phyloP scores from a whole-genome alignment of 768 basidiomycete species.

The Pisolithus marmoratus region DNA sequence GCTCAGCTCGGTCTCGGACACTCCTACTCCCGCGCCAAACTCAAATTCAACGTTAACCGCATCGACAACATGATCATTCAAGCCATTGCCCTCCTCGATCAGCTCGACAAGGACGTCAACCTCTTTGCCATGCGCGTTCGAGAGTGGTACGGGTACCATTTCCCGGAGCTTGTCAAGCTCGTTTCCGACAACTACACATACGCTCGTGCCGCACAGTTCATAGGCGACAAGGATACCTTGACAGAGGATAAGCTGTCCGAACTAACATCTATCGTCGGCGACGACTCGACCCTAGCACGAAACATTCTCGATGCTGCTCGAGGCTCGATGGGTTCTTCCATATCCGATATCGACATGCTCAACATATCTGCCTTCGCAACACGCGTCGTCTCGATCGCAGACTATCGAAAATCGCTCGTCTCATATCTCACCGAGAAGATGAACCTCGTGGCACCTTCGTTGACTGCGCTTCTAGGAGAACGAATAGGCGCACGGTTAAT shows the following conservation, averaged over 20 bases:
- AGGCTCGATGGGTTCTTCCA: slow-evolving; percentile 89
- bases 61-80: slow-evolving; percentile 99
- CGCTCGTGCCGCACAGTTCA: slow-evolving; percentile 77
- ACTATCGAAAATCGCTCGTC: slow-evolving; percentile 88
- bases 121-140: slow-evolving; percentile 96
- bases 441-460: slow-evolving; percentile 92
- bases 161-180: slow-evolving; percentile 91
- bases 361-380: slow-evolving; percentile 91
- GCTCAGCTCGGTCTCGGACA: slow-evolving; percentile 97
- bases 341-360: slow-evolving; percentile 90
- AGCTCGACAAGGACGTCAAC: slow-evolving; percentile 99
- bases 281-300: slow-evolving; percentile 80
- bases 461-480: slow-evolving; percentile 88
- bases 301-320: slow-evolving; percentile 93
- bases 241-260: slow-evolving; percentile 76
- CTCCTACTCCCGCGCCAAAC: slow-evolving; percentile 94
- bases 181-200: slow-evolving; percentile 95
- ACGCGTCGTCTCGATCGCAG: slow-evolving; percentile 85
- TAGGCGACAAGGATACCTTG: slow-evolving; percentile 83
- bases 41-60: slow-evolving; percentile 96
- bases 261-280: slow-evolving; percentile 73
- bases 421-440: slow-evolving; percentile 93
- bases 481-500: slow-evolving; percentile 89
- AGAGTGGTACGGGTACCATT: slow-evolving; percentile 99
- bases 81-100: slow-evolving; percentile 95